Conservation (phyloP, 805 yeast species). For the Myxozyma kluyveri region DNA sequence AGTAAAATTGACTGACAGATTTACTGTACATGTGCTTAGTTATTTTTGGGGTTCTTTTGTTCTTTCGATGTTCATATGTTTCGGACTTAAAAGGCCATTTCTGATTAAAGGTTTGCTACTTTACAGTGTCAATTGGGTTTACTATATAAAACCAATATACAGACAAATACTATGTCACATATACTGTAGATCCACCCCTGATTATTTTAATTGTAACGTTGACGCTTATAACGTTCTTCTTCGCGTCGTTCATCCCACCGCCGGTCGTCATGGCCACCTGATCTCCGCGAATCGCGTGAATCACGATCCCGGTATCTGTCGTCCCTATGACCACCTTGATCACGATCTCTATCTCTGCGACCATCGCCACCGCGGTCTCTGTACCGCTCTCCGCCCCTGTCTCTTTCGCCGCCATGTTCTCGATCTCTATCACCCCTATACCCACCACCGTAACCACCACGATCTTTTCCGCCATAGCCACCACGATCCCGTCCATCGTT, state of each 20-base stretch:
- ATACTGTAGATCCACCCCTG: too few relatives aligned
- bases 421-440: conserved; percentile 13
- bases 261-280: conserved; percentile 22
- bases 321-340: conserved; percentile 14
- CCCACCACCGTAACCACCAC: conserved; percentile 9
- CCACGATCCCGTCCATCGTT: conserved; percentile 26
- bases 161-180: too few relatives aligned
- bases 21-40: too few relatives aligned
- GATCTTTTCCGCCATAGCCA: conserved; percentile 15
- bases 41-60: too few relatives aligned
- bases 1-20: not conserved
- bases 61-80: too few relatives aligned
- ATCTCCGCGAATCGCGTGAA: conserved; percentile 33
- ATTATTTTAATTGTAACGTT: conserved; percentile 13
- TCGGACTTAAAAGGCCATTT: too few relatives aligned
- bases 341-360: conserved; percentile 17
- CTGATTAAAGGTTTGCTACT: too few relatives aligned
- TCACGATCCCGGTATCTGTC: conserved; percentile 6
- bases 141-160: too few relatives aligned
- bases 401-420: conserved; percentile 18
- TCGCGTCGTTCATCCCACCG: conserved; percentile 30
- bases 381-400: conserved; percentile 13
- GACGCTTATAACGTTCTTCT: conserved; percentile 30
- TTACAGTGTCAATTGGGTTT: too few relatives aligned
- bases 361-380: conserved; percentile 8